phyloP scores from a whole-genome alignment of 805 yeast species.

The Candida arabinofermentans region DNA sequence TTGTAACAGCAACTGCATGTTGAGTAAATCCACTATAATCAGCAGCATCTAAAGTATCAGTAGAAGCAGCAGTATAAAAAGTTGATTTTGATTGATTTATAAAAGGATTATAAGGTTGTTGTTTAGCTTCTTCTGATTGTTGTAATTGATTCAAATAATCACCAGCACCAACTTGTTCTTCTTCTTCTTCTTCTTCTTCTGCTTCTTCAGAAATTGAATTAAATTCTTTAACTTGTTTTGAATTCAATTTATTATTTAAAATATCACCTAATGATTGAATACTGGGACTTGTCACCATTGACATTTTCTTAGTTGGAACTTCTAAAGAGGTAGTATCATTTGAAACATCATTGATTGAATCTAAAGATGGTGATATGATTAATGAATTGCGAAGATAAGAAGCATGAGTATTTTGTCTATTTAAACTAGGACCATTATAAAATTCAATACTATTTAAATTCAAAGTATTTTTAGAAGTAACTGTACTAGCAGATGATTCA shows the following conservation, averaged over 20 bases:
- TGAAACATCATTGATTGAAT: slow-evolving; percentile 15
- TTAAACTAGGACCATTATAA: slow-evolving; percentile 30
- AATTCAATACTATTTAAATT: slow-evolving; percentile 18
- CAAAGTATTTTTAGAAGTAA: slow-evolving; percentile 6
- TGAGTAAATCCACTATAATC: slow-evolving; percentile 8
- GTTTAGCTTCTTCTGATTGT: not conserved
- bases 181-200: slow-evolving; percentile 11
- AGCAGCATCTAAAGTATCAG: slow-evolving; percentile 13
- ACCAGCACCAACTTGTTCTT: not conserved
- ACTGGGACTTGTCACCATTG: slow-evolving; percentile 35
- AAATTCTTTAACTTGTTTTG: slow-evolving; percentile 3
- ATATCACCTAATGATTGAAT: slow-evolving; percentile 32
- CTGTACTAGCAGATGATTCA: not conserved
- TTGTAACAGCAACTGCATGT: not conserved
- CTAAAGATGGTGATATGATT: slow-evolving; percentile 31
- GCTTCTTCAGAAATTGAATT: slow-evolving; percentile 16
- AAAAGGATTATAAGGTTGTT: slow-evolving; percentile 1
- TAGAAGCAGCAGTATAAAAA: slow-evolving; percentile 29
- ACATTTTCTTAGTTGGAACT: slow-evolving; percentile 28
- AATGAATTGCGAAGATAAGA: slow-evolving; percentile 30
- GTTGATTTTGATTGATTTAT: slow-evolving; percentile 27
- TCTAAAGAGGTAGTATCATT: slow-evolving; percentile 11
- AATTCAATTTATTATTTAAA: slow-evolving; percentile 24
- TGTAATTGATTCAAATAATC: not conserved
- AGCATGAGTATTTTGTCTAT: slow-evolving; percentile 25